Conservation (phyloP, 2,329 filamentous ascomycete genomes). For the Exophiala sideris region DNA sequence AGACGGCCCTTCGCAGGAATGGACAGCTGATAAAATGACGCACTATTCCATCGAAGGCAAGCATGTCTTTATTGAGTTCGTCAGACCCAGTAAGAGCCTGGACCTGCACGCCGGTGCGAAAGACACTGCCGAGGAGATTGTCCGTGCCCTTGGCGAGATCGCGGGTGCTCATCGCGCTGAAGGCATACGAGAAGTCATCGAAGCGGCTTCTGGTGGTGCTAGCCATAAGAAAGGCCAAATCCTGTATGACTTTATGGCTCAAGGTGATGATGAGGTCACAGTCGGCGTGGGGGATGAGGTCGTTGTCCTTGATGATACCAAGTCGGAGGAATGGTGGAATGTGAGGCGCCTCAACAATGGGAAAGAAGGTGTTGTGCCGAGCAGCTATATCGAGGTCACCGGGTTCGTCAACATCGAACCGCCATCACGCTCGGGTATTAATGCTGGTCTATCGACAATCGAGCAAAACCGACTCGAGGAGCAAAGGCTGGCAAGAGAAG, state of each 20-base stretch:
- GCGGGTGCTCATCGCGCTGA: constrained; percentile 82
- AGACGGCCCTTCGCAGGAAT: constrained; percentile 84
- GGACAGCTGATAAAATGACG: constrained; percentile 92
- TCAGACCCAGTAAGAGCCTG: constrained; percentile 86
- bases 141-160: constrained; percentile 80
- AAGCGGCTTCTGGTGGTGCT: constrained; percentile 64
- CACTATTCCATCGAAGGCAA: constrained; percentile 98
- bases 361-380: constrained; percentile 92
- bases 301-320: constrained; percentile 79
- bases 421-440: constrained; percentile 52
- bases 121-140: constrained; percentile 93
- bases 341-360: constrained; percentile 85
- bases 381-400: constrained; percentile 89
- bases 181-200: constrained; percentile 75
- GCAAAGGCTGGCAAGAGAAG: constrained; percentile 76
- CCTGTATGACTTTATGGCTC: constrained; percentile 93
- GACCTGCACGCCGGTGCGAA: constrained; percentile 97
- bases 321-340: constrained; percentile 98
- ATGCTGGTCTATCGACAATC: constrained; percentile 63
- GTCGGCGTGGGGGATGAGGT: constrained; percentile 89
- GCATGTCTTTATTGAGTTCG: constrained; percentile 91
- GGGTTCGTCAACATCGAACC: constrained; percentile 59
- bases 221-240: constrained; percentile 78
- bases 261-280: constrained; percentile 93
- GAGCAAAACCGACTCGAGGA: constrained; percentile 79